Percentiles rank a stretch among this genome's conserved stretches.
These are phyloP conservation scores for Borealophlyctis nickersoniae DNA, from an alignment of 192 early-diverging fungal species.

Conservation along the genomic window DNA sequence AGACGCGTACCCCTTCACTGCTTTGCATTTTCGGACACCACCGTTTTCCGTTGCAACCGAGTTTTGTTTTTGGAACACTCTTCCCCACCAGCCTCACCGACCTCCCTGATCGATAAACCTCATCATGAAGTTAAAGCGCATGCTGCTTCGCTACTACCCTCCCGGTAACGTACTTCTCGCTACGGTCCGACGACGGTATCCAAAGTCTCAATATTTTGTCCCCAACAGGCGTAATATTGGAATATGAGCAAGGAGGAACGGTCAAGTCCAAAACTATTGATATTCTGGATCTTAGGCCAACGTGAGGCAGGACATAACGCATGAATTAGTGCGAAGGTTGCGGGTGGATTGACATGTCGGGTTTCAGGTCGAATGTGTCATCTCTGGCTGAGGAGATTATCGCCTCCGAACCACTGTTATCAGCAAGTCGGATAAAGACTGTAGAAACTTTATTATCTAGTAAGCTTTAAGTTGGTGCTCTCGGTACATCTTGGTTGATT, in stretches of 20 bases:
- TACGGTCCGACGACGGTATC: not conserved
- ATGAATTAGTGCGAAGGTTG: slow-evolving; percentile 1
- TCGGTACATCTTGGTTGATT: too few relatives aligned
- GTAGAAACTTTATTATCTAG: too few relatives aligned
- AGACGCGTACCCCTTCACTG: too few relatives aligned
- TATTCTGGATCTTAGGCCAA: not conserved
- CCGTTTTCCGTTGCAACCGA: too few relatives aligned
- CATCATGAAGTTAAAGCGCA: slow-evolving; percentile 20
- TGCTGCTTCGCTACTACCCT: slow-evolving; percentile 29
- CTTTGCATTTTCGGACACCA: too few relatives aligned
- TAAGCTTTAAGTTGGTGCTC: too few relatives aligned
- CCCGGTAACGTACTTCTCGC: slow-evolving; percentile 13
- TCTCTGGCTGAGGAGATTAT: too few relatives aligned
- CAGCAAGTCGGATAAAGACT: too few relatives aligned
- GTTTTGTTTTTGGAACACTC: too few relatives aligned
- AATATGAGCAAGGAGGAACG: slow-evolving; percentile 18
- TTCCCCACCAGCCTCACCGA: too few relatives aligned
- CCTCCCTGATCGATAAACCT: too few relatives aligned
- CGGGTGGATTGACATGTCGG: slow-evolving; percentile 1
- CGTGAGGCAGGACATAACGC: slow-evolving; percentile 11
- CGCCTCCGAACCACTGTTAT: too few relatives aligned
- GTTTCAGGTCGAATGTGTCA: slow-evolving; percentile 2
- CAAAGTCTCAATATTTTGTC: not conserved
- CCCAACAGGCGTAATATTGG: slow-evolving; percentile 23
- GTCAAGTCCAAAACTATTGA: slow-evolving; percentile 17